Base-by-base conservation (phyloP, 495 filamentous ascomycete genomes). In the Darksidea phi region DNA sequence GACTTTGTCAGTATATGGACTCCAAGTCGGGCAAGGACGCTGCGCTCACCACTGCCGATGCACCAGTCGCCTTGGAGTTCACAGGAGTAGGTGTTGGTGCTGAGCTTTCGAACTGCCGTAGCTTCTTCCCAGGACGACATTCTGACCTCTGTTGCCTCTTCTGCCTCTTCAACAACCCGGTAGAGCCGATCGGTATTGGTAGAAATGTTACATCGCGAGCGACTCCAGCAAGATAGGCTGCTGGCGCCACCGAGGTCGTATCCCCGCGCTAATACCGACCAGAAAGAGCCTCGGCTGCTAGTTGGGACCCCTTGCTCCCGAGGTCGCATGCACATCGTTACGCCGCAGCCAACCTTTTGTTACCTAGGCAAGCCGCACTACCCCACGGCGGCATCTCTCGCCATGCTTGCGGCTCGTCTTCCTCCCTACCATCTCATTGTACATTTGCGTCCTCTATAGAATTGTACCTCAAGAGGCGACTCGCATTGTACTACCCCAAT, bases 21-120 rank as follows among this genome's bases (percentile, higher is more conserved):
- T 13, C 6, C 37, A 28, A 32, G 15, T 20, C n/a, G 8, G 5
- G 3, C 23, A 34, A 25, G 15, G 15, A 6, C 10, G 37, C 10
- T 13, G n/a, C 13, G 21, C 49, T 25, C 59, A 88, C 87, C 85
- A 37, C 79, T 79, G 47, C 88, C 89, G 62, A 91, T 89, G 61
- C 81, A 87, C 82, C 84, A 93, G 17, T 82, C 83, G n/a, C 79
- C 71, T 10, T 67, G 72, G 36, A 90, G 81, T 57, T 82, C 42
- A 24, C 78, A 80, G 6, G 75, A 69, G 71, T 91, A 92, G 1
- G 80, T 84, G 66, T 86, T 81, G 0, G 80, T 75, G 59, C 80
- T 81, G 42, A 86, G 54, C n/a, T 73, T 76, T 23, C 73, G 73
- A 21, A 88, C 71, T 12, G 75, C 72, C 15, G 81, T 84, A 38